Conservation (phyloP, 2,329 filamentous ascomycete genomes). For the Aspergillus chevalieri region DNA sequence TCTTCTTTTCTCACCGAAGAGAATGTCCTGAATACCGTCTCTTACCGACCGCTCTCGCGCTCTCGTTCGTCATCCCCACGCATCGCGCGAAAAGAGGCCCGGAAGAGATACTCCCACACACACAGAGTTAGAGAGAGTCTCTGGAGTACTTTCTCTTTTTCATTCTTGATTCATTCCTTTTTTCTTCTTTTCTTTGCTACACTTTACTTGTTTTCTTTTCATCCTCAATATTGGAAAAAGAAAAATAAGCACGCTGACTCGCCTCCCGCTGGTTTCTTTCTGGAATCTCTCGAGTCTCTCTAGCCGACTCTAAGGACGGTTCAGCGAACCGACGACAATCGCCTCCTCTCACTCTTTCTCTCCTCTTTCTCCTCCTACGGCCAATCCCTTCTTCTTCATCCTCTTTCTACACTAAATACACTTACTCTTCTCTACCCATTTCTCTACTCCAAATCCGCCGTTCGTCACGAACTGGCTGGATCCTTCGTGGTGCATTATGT, state of each 20-base stretch:
- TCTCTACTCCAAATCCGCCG: constrained; percentile 9
- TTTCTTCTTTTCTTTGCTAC: too few species aligned
- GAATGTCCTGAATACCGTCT: constrained; percentile 9
- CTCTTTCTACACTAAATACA: constrained; percentile 8
- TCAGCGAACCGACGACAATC: background rate
- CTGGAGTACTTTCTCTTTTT: background rate
- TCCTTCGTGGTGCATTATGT: constrained; percentile 51
- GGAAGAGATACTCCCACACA: background rate
- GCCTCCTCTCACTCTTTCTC: constrained; percentile 1
- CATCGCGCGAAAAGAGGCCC: constrained; percentile 6
- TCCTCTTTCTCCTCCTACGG: constrained; percentile 1
- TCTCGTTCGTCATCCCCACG: constrained; percentile 15
- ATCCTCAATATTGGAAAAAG: too few species aligned
- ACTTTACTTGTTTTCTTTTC: too few species aligned
- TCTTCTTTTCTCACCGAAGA: background rate
- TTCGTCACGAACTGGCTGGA: constrained; percentile 23
- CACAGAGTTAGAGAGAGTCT: background rate
- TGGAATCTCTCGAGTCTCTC: background rate
- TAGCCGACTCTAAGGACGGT: background rate
- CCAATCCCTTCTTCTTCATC: constrained; percentile 1
- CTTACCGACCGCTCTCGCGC: constrained; percentile 19
- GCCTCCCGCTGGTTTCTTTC: background rate
- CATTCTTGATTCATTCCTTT: background rate
- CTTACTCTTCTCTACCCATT: constrained; percentile 1
- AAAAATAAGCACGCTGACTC: background rate